These are phyloP conservation scores for Saussurea involucrata DNA, from an alignment of 129 eudicot genomes.

Conservation along the genomic window DNA sequence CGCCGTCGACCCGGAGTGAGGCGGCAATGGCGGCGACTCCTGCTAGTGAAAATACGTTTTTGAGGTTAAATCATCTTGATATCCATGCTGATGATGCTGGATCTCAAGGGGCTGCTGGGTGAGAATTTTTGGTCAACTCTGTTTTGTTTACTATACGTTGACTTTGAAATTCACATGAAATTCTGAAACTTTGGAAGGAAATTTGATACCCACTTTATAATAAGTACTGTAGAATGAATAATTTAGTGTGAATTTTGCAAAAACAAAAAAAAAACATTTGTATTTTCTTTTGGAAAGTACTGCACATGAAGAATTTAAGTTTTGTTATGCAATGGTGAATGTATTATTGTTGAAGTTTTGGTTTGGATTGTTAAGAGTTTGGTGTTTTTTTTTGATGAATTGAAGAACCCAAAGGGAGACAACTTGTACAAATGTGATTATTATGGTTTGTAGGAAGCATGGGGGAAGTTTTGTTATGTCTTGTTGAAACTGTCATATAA, in stretches of 20 bases:
- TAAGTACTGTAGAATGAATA: not conserved
- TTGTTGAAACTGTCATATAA: not conserved
- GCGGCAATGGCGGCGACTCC: constrained; percentile 69
- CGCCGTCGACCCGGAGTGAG: constrained; percentile 87
- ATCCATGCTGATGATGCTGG: constrained; percentile 85
- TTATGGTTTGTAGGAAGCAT: not conserved
- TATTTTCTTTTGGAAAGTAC: not conserved
- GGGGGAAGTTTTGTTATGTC: not conserved
- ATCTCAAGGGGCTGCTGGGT: constrained; percentile 80
- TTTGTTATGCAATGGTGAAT: not conserved
- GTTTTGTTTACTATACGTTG: constrained; percentile 13
- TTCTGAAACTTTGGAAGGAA: not conserved
- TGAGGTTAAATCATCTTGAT: constrained; percentile 75
- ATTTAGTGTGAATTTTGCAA: not conserved
- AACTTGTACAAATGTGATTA: not conserved
- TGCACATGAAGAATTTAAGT: not conserved
- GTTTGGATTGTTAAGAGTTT: constrained; percentile 11
- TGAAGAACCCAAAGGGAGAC: not conserved
- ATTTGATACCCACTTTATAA: not conserved
- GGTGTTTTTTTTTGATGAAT: not conserved
- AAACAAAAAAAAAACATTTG: not conserved
- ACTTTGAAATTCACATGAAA: constrained; percentile 14
- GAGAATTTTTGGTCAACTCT: constrained; percentile 19
- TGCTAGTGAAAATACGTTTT: constrained; percentile 57
- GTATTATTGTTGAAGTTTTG: not conserved